A percentile compares a stretch with the other conserved stretches of the same genome.
Conservation (phyloP, 73 alveolate species). For the Paraurostyla sp. region DNA sequence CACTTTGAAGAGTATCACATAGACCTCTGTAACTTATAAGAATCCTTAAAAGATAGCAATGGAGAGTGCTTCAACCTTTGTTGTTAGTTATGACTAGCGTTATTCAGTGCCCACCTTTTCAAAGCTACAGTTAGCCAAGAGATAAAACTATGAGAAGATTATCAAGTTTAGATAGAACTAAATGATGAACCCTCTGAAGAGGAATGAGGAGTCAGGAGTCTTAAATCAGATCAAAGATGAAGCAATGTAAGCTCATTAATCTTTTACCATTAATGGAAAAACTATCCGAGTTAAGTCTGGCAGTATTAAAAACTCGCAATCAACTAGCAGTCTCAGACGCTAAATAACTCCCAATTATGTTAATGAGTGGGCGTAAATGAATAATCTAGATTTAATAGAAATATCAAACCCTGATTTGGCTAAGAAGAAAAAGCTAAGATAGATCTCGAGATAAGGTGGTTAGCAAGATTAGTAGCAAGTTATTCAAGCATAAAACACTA, state of each 20-base stretch:
- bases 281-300: neutral
- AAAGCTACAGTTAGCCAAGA: slow-evolving; percentile 22
- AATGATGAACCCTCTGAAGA: neutral
- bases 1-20: slow-evolving; percentile 7
- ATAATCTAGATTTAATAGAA: slow-evolving; percentile 6
- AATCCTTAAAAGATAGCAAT: slow-evolving; percentile 44
- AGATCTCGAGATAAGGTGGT: neutral
- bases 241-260: neutral
- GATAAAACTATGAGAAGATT: slow-evolving; percentile 24
- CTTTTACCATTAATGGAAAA: neutral
- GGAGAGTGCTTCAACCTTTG: slow-evolving; percentile 57
- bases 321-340: neutral
- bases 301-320: too few species aligned
- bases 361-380: slow-evolving; percentile 34
- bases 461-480: neutral
- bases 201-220: neutral
- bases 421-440: neutral
- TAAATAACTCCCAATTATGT: slow-evolving; percentile 43
- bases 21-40: slow-evolving; percentile 9
- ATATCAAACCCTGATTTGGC: slow-evolving; percentile 33
- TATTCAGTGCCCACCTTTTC: slow-evolving; percentile 51
- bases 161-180: neutral
- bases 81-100: neutral
- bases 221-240: slow-evolving; percentile 8
- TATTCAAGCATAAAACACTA: too few species aligned